Evolutionary conservation across 78 protist genomes (phyloP), one percentile per base, ranked within the genome.

Genomic region (Dictyostelium capitatum): DNA sequence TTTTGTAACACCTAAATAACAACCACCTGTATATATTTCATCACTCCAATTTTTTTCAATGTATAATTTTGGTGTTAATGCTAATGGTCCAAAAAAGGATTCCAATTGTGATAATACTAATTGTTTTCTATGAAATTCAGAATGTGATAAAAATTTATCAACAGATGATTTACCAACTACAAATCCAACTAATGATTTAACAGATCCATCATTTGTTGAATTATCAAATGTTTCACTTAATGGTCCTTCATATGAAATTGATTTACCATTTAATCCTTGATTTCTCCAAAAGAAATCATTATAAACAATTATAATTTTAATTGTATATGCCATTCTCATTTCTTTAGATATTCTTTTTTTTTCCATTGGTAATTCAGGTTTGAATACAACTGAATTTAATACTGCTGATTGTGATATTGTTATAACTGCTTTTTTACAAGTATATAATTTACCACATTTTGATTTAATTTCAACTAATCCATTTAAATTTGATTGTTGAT

Each of bases 131-230:
- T 78, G 80, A 0, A 64, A 75, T 6, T 14, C 0, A 9, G 85
- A 6, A 9, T 12, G 7, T 4, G 79, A n/a, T 8, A 47, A 3
- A 80, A 84, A 89, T 15, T 62, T 2, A 14, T 65, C 30, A 20
- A 75, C 2, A 15, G 83, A 77, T 6, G 9, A 25, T 2, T 43
- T 17, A 17, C 94, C 94, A 10, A 19, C 82, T 20, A 89, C 53
- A 19, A 89, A 89, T 10, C 94, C 94, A 37, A 89, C 77, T 8
- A 89, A 54, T 14, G 94, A 46, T 41, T 48, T 37, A 17, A 43
- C 0, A 1, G 37, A 30, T 6, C 73, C 64, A 65, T 89, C 89
- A 14, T 54, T 64, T 48, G 75, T 51, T 7, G 51, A 28, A 17
- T 54, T 83, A 48, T 89, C 94, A 14, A 53, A 89, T 54, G 46